Conservation (phyloP, 75 land plant genomes). For the Ceratopteris richardii region DNA sequence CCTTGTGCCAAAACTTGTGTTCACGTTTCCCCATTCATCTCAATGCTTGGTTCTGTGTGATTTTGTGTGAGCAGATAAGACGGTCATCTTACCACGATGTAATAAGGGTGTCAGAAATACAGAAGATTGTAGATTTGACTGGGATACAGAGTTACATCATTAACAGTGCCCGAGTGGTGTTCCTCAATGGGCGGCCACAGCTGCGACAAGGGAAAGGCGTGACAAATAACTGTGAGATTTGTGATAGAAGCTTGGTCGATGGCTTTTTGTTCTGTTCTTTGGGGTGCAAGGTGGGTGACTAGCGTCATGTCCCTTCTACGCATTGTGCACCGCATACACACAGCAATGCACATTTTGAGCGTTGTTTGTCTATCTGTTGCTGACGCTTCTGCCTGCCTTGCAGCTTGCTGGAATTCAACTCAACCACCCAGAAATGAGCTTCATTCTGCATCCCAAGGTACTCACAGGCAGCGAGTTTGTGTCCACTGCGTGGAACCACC, state of each 20-base stretch:
- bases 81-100: constrained; percentile 71
- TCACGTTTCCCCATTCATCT: too few relatives aligned
- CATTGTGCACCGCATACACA: too few relatives aligned
- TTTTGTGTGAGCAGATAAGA: too few relatives aligned
- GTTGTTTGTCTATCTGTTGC: too few relatives aligned
- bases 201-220: constrained; percentile 63
- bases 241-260: constrained; percentile 54
- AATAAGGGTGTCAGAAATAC: constrained; percentile 57
- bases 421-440: constrained; percentile 48
- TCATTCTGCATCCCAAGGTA: too few relatives aligned
- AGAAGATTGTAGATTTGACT: constrained; percentile 48
- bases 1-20: too few relatives aligned
- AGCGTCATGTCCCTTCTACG: too few relatives aligned
- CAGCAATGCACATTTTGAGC: too few relatives aligned
- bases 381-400: too few relatives aligned
- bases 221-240: constrained; percentile 59
- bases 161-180: constrained; percentile 68
- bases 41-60: too few relatives aligned
- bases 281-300: constrained; percentile 74
- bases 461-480: too few relatives aligned
- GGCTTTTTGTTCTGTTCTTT: constrained; percentile 63
- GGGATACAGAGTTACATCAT: constrained; percentile 55
- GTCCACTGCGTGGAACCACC: too few relatives aligned
- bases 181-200: constrained; percentile 61
- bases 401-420: constrained; percentile 62